These are phyloP conservation scores for Cercospora beticola DNA, from an alignment of 2,329 filamentous ascomycete genomes.

Conservation along the genomic window DNA sequence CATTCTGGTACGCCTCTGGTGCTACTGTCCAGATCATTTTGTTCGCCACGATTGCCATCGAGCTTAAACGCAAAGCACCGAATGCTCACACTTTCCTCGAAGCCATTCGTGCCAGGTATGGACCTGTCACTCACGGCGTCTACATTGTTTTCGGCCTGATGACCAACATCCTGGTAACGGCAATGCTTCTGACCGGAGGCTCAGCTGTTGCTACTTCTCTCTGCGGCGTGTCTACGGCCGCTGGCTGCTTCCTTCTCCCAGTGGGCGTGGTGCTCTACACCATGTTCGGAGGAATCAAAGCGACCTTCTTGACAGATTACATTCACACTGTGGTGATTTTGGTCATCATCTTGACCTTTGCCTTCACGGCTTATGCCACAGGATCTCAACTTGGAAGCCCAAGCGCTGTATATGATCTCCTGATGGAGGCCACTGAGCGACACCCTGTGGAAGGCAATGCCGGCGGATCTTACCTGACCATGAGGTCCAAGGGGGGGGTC, in stretches of 20 bases:
- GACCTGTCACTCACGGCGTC: constrained; percentile 67
- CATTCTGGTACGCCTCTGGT: constrained; percentile 65
- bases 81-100: constrained; percentile 79
- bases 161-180: constrained; percentile 76
- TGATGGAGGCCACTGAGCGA: constrained; percentile 64
- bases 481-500: constrained; percentile 75
- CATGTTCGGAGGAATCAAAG: constrained; percentile 73
- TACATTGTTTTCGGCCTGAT: constrained; percentile 80
- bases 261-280: constrained; percentile 76
- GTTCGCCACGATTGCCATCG: constrained; percentile 87
- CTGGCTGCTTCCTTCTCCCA: constrained; percentile 80
- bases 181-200: constrained; percentile 78
- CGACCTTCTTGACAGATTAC: constrained; percentile 82
- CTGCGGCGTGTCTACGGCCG: constrained; percentile 73
- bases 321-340: constrained; percentile 83
- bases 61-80: constrained; percentile 80
- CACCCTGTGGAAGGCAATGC: constrained; percentile 80
- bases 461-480: constrained; percentile 80
- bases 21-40: constrained; percentile 84
- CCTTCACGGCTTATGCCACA: constrained; percentile 77
- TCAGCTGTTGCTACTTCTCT: constrained; percentile 68
- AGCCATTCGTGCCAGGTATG: constrained; percentile 78
- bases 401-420: constrained; percentile 71
- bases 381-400: constrained; percentile 72
- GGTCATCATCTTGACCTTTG: constrained; percentile 81